These are phyloP conservation scores for Sideroxylon spinosum DNA, from an alignment of 179 eudicot species.

Conservation along the genomic window DNA sequence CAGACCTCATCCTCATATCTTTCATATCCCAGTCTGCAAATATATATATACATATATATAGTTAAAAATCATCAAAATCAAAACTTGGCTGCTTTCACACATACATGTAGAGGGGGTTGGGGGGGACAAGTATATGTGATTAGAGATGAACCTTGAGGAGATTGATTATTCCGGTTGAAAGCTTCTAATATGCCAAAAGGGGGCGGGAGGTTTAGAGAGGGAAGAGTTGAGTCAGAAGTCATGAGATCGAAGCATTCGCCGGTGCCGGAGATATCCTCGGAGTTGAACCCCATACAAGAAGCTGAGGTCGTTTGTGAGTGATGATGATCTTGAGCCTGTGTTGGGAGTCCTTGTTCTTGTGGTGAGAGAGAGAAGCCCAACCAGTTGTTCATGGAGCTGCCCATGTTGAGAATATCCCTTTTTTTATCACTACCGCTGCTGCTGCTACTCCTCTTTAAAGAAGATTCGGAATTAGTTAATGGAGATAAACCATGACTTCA, in stretches of 20 bases:
- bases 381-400: slow-evolving; percentile 56
- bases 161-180: slow-evolving; percentile 45
- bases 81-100: background rate
- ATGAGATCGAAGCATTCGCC: slow-evolving; percentile 36
- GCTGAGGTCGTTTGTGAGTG: slow-evolving; percentile 18
- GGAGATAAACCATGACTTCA: slow-evolving; percentile 1
- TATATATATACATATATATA: too few species aligned
- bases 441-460: background rate
- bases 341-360: slow-evolving; percentile 39
- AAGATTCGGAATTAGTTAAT: slow-evolving; percentile 14
- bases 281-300: slow-evolving; percentile 30
- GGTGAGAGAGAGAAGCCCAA: slow-evolving; percentile 81
- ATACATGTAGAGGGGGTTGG: too few species aligned
- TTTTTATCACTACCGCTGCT: too few species aligned
- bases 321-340: slow-evolving; percentile 24
- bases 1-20: slow-evolving; percentile 25
- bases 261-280: slow-evolving; percentile 42
- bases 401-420: too few species aligned
- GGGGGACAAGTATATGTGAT: background rate
- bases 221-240: slow-evolving; percentile 25
- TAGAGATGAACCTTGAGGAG: slow-evolving; percentile 54
- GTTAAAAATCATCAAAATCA: background rate
- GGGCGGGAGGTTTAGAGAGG: slow-evolving; percentile 42
- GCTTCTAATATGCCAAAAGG: slow-evolving; percentile 63
- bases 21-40: slow-evolving; percentile 63